These are phyloP conservation scores for Lathyrus aphaca DNA, from an alignment of 306 rosid species.

Conservation along the genomic window DNA sequence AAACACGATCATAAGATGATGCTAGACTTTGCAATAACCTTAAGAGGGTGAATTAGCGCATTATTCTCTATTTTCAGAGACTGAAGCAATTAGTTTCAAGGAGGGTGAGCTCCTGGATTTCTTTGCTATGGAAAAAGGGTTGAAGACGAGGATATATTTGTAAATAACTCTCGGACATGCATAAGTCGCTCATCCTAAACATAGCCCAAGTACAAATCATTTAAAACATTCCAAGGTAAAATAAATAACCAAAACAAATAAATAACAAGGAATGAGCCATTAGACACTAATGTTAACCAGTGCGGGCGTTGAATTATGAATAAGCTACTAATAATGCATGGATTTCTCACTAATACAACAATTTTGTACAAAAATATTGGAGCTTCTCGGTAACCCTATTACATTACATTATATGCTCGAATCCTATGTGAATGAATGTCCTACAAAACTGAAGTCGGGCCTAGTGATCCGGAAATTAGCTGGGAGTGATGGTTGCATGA, in stretches of 20 bases:
- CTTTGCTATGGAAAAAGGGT: not conserved
- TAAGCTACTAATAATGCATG: conserved; percentile 40
- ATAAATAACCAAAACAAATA: not conserved
- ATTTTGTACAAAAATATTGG: conserved; percentile 39
- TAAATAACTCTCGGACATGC: not conserved
- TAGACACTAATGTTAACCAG: conserved; percentile 7
- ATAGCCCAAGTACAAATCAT: not conserved
- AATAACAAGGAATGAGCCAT: not conserved
- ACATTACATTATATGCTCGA: conserved; percentile 38
- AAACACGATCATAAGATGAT: not conserved
- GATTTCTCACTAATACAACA: conserved; percentile 19
- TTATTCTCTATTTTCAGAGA: not conserved
- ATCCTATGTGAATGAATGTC: conserved; percentile 47
- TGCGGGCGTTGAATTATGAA: not conserved
- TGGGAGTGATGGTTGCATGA: conserved; percentile 32
- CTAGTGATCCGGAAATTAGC: conserved; percentile 34
- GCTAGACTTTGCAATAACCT: not conserved
- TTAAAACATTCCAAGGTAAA: not conserved
- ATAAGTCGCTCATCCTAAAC: not conserved
- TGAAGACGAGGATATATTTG: not conserved
- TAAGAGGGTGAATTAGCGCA: not conserved
- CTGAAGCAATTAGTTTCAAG: not conserved
- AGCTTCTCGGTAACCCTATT: conserved; percentile 29
- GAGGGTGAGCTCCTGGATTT: not conserved
- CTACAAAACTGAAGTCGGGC: conserved; percentile 55